Percentiles rank a stretch among this genome's conserved stretches.
Conservation (phyloP, 1,139 yeast genomes). For the Yamadazyma diospyri region DNA sequence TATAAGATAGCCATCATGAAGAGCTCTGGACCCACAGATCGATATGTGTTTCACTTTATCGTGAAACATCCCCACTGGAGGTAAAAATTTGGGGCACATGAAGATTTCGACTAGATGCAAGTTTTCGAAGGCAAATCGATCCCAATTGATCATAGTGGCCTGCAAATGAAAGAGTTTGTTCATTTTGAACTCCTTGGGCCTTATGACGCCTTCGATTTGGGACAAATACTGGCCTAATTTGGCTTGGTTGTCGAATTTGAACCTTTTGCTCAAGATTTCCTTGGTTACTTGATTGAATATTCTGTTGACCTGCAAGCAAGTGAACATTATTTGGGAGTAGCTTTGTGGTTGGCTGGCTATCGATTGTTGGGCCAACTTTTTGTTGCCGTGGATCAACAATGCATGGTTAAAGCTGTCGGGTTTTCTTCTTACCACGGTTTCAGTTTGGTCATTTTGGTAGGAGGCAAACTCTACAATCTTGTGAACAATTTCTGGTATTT, state of each 20-base stretch:
- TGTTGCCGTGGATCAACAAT: slow-evolving; percentile 46
- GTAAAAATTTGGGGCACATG: slow-evolving; percentile 73
- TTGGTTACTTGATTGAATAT: slow-evolving; percentile 58
- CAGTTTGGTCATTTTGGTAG: slow-evolving; percentile 43
- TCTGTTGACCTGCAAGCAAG: slow-evolving; percentile 66
- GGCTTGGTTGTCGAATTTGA: slow-evolving; percentile 50
- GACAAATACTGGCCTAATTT: slow-evolving; percentile 45
- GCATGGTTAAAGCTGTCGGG: slow-evolving; percentile 67
- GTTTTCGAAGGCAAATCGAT: slow-evolving; percentile 38
- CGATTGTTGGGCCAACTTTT: slow-evolving; percentile 34
- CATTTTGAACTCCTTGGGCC: slow-evolving; percentile 33
- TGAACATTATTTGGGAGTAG: slow-evolving; percentile 34
- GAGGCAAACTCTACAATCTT: slow-evolving; percentile 62
- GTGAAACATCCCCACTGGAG: slow-evolving; percentile 45
- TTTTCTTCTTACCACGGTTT: slow-evolving; percentile 55
- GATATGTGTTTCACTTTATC: slow-evolving; percentile 52
- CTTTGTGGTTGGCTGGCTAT: not conserved
- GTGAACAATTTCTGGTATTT: slow-evolving; percentile 72
- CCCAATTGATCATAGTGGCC: slow-evolving; percentile 5
- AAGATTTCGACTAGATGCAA: slow-evolving; percentile 73
- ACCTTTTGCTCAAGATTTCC: slow-evolving; percentile 51
- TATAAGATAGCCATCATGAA: slow-evolving; percentile 59
- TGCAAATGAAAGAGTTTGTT: slow-evolving; percentile 34
- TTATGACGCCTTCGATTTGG: slow-evolving; percentile 2
- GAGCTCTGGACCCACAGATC: slow-evolving; percentile 69